Evolutionary conservation across 345 rosid genomes (phyloP), one percentile per base, ranked within the genome.

Genomic region (Citrus sp.): DNA sequence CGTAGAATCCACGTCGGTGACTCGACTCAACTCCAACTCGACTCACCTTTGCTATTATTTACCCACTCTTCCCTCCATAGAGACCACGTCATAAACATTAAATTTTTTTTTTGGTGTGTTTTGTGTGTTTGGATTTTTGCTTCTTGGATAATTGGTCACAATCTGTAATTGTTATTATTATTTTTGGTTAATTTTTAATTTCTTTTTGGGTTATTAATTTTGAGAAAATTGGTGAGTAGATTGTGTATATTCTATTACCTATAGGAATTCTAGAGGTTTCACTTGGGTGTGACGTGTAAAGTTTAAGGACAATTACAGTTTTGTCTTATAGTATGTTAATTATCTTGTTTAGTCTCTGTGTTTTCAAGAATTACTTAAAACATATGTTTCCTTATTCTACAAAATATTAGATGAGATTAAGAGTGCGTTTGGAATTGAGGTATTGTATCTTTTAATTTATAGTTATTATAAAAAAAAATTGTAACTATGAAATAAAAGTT

Each of bases 1-100:
- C 63, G 83, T 65, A 30, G 73, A 54, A 16, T n/a, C 22, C 83
- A 54, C 59, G 59, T 63, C 62, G 79, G 49, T 51, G 76, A 62
- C 76, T 70, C 77, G 25, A 1, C 24, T 70, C 13, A 6, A 42
- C 51, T 10, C 14, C 2, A 10, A 42, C 49, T 42, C 1, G 4
- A 9, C 49, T 46, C 51, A 13, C 51, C 51, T 10, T 0, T 49
- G 38, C 34, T 24, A 3, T 12, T n/a, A 9, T 13, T 19, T 62
- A 60, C 25, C 40, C 2, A 9, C 35, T 42, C n/a, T 4, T n/a
- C 3, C 16, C 9, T 25, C 24, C 72, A 42, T 30, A 0, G 72
- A 22, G 5, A 1, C 51, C 70, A 66, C 46, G 46, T 66, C 70
- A 66, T 25, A 3, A 35, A 19, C 13, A 10, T 2, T 9, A 8